Percentiles rank a stretch among this genome's conserved stretches.
Conservation (phyloP, 129 eudicot genomes). For the Sambucus nigra region DNA sequence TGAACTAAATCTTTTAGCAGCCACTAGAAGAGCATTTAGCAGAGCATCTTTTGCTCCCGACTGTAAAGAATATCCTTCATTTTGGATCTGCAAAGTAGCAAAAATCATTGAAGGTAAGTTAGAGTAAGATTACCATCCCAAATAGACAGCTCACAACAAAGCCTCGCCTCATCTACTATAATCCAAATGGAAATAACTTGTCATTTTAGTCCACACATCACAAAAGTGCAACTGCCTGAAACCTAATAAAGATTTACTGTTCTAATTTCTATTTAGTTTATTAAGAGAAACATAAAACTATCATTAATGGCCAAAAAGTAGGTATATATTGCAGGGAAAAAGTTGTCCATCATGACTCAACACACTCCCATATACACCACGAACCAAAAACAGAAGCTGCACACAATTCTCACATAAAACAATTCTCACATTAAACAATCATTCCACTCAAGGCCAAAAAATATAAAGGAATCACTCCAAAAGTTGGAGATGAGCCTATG, state of each 20-base stretch:
- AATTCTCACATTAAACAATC: no score
- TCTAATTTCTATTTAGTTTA: no score
- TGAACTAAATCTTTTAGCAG: slow-evolving; percentile 73
- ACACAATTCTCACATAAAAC: no score
- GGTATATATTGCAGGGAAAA: not conserved
- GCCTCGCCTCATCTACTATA: not conserved
- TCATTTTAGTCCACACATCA: not conserved
- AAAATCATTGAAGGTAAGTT: slow-evolving; percentile 3
- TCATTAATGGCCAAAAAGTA: no score
- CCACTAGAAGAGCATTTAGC: slow-evolving; percentile 70
- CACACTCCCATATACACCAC: no score
- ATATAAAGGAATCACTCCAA: no score
- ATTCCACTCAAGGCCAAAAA: no score
- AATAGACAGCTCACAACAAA: not conserved
- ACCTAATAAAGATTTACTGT: not conserved
- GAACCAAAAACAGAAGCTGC: no score
- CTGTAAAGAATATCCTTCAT: slow-evolving; percentile 72
- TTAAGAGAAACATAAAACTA: no score
- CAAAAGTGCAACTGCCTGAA: not conserved
- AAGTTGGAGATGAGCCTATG: no score
- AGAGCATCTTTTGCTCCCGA: slow-evolving; percentile 69
- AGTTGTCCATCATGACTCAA: not conserved
- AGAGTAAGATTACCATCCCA: not conserved
- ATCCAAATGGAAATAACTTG: not conserved
- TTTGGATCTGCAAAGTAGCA: slow-evolving; percentile 54